These are phyloP conservation scores for Colletotrichum higginsianum DNA, from an alignment of 2,329 filamentous ascomycete genomes.

Conservation along the genomic window DNA sequence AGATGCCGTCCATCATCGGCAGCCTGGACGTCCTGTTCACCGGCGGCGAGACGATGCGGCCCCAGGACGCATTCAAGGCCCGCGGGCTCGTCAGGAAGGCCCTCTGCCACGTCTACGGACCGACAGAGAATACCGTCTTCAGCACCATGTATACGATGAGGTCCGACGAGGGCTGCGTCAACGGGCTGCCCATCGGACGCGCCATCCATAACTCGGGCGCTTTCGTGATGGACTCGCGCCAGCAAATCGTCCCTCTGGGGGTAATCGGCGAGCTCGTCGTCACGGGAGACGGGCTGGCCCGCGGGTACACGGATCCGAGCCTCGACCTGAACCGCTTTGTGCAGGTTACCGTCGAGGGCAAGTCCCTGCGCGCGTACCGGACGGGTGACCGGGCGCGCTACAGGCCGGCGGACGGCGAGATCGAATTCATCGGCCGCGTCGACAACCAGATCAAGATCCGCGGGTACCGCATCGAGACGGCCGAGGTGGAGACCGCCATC, in stretches of 20 bases:
- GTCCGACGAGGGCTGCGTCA: slow-evolving; percentile 6
- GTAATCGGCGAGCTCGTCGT: slow-evolving; percentile 49
- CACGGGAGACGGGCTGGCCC: slow-evolving; percentile 43
- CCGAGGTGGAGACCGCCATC: slow-evolving; percentile 47
- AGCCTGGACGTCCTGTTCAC: slow-evolving; percentile 54
- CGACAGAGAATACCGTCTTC: slow-evolving; percentile 41
- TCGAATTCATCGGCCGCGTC: slow-evolving; percentile 49
- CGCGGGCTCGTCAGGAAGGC: neutral
- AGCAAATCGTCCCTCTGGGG: slow-evolving; percentile 46
- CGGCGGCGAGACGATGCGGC: slow-evolving; percentile 49
- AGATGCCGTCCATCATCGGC: slow-evolving; percentile 53
- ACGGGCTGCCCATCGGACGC: slow-evolving; percentile 44
- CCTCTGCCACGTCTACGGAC: slow-evolving; percentile 40
- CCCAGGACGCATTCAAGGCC: slow-evolving; percentile 23
- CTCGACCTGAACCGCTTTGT: slow-evolving; percentile 43
- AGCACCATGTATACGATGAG: slow-evolving; percentile 5
- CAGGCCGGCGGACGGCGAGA: slow-evolving; percentile 40
- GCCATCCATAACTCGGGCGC: slow-evolving; percentile 44
- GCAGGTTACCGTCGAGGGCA: slow-evolving; percentile 8
- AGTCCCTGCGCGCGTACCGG: slow-evolving; percentile 43
- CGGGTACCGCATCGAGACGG: slow-evolving; percentile 49
- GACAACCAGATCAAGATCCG: slow-evolving; percentile 51
- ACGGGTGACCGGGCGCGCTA: slow-evolving; percentile 46
- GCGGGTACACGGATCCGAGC: slow-evolving; percentile 44
- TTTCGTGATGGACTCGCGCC: slow-evolving; percentile 46